Conservation (phyloP, 129 eudicot genomes). For the Centaurea solstitialis region DNA sequence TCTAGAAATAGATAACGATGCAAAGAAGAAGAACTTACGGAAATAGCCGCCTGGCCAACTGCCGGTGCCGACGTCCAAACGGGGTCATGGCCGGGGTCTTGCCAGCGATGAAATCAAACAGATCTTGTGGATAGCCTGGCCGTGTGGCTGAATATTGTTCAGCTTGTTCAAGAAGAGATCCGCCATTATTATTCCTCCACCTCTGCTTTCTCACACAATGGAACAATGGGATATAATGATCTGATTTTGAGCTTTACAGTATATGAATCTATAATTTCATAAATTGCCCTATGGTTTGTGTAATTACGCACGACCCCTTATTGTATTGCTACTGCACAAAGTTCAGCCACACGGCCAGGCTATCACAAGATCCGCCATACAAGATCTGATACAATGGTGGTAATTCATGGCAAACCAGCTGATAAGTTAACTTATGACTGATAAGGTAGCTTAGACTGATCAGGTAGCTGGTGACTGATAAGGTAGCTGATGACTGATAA, state of each 20-base stretch:
- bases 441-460: no score
- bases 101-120: conserved; percentile 51
- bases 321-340: not conserved
- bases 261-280: not conserved
- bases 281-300: not conserved
- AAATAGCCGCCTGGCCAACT: conserved; percentile 69
- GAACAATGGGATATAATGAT: not conserved
- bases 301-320: not conserved
- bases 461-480: no score
- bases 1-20: no score
- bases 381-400: no score
- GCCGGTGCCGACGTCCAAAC: conserved; percentile 79
- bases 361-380: no score
- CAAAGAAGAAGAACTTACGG: conserved; percentile 39
- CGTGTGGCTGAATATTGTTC: conserved; percentile 41
- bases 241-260: not conserved
- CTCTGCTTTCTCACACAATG: not conserved
- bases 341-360: no score
- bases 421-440: no score
- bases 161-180: conserved; percentile 56
- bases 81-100: conserved; percentile 47
- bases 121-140: conserved; percentile 62
- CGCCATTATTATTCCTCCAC: conserved; percentile 43
- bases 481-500: no score
- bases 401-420: no score